A percentile compares a stretch with the other conserved stretches of the same genome.
Evolutionary conservation across 2,329 filamentous ascomycete genomes (phyloP).

Genomic region (Bipolaris cookei): DNA sequence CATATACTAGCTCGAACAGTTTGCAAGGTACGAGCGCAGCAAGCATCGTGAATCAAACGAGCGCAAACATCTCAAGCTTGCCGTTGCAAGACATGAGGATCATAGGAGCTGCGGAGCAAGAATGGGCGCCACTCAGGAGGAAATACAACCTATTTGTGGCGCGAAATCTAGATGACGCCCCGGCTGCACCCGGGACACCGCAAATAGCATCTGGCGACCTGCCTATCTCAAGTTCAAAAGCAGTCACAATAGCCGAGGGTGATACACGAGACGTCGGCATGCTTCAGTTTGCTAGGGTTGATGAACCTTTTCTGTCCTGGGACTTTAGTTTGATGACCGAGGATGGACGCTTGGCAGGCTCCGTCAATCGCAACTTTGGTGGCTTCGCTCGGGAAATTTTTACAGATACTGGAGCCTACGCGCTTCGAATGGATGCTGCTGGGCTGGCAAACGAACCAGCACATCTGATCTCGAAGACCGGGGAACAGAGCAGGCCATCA

Average conservation of each 20-base stretch:
- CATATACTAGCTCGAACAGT: conserved; percentile 51
- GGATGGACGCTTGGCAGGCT: conserved; percentile 60
- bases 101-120: conserved; percentile 67
- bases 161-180: conserved; percentile 52
- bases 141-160: conserved; percentile 71
- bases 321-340: conserved; percentile 65
- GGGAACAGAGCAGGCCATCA: conserved; percentile 26
- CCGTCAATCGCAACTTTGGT: conserved; percentile 68
- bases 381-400: conserved; percentile 70
- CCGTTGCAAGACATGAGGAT: conserved; percentile 65
- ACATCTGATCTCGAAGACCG: conserved; percentile 50
- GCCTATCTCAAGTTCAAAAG: conserved; percentile 58
- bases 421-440: conserved; percentile 68
- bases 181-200: conserved; percentile 46
- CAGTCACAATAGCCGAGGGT: conserved; percentile 51
- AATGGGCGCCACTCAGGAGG: conserved; percentile 66
- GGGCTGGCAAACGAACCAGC: conserved; percentile 48
- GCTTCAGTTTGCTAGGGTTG: conserved; percentile 66
- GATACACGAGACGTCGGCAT: conserved; percentile 54
- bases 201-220: conserved; percentile 53
- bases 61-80: conserved; percentile 61
- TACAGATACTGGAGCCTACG: conserved; percentile 70
- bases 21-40: conserved; percentile 54
- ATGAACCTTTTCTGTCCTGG: conserved; percentile 69
- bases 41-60: conserved; percentile 53